Evolutionary conservation across 768 basidiomycete genomes (phyloP), one percentile per base, ranked within the genome.

Genomic region (Naganishia vaughanmartiniae): DNA sequence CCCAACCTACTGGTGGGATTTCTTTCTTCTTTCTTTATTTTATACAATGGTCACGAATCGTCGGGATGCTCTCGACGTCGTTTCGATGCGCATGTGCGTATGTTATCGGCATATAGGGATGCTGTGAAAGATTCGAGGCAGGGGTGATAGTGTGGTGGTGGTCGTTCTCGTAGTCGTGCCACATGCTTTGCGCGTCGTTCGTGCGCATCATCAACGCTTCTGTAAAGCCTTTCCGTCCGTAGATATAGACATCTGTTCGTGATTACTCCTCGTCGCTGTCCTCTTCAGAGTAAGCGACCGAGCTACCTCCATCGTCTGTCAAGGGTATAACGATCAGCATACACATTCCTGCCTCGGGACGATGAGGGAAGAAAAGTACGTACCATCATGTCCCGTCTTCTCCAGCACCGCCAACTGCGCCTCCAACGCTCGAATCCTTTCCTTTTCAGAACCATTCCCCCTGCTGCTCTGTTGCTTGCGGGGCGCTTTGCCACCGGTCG

Each of bases 371-470:
- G 36, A n/a, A n/a, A n/a, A n/a, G n/a, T n/a, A 66, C 65, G 21
- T 26, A 66, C 68, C 74, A 33, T 66, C 77, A 24, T 75, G 58
- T 46, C 70, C 66, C 12, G 45, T 48, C 51, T 42, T 39, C 19
- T 93, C 89, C 79, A 98, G 94, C 34, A 91, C 85, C 33, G 87
- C 85, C 84, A 97, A 89, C 72, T 92, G 88, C 76, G 89, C 89
- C 82, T 99, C 95, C 53, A 99, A 85, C 80, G 87, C 85, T 63
- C 90, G 87, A 77, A 99, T 99, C 84, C 94, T 92, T 84, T 92
- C 93, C 10, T 91, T 90, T 83, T 99, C 95, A 14, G 46, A 51
- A 28, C 58, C 56, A 63, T 63, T 63, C 57, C 39, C 89, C 90
- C 74, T 92, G 91, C 83, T 98, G 93, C 78, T 97, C 93, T 91